Conservation (phyloP, 2,329 filamentous ascomycete species). For the Ceratocystis colombiana region DNA sequence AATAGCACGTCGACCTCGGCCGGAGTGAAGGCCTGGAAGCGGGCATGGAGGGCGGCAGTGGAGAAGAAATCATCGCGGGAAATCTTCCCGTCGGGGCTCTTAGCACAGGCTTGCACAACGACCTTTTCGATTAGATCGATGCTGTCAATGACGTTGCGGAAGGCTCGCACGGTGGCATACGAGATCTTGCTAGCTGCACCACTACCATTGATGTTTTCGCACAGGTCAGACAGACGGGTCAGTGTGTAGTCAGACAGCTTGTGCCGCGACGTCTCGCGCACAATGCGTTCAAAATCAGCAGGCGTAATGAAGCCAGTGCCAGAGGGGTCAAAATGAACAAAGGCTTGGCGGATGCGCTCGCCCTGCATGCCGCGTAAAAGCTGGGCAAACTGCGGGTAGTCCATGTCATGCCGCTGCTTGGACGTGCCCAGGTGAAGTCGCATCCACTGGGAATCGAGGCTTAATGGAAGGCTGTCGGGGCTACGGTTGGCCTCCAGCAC, state of each 20-base stretch:
- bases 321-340: slow-evolving; percentile 82
- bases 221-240: slow-evolving; percentile 80
- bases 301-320: slow-evolving; percentile 92
- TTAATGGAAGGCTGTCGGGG: slow-evolving; percentile 76
- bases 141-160: slow-evolving; percentile 95
- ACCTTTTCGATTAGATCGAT: slow-evolving; percentile 97
- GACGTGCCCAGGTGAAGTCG: slow-evolving; percentile 84
- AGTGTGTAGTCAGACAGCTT: slow-evolving; percentile 96
- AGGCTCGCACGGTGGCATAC: slow-evolving; percentile 93
- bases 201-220: slow-evolving; percentile 47
- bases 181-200: slow-evolving; percentile 87
- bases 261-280: slow-evolving; percentile 81
- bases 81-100: slow-evolving; percentile 83
- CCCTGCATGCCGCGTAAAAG: slow-evolving; percentile 95
- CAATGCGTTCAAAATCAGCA: slow-evolving; percentile 93
- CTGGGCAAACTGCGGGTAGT: slow-evolving; percentile 94
- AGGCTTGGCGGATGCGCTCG: slow-evolving; percentile 90
- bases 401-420: slow-evolving; percentile 79
- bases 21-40: slow-evolving; percentile 92
- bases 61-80: slow-evolving; percentile 89
- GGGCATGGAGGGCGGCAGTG: slow-evolving; percentile 79
- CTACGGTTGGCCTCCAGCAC: slow-evolving; percentile 84
- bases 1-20: slow-evolving; percentile 99
- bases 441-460: slow-evolving; percentile 96
- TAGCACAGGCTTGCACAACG: slow-evolving; percentile 71